A percentile compares a stretch with the other conserved stretches of the same genome.
phyloP scores from a whole-genome alignment of 305 asterid species.

The Vinca major region DNA sequence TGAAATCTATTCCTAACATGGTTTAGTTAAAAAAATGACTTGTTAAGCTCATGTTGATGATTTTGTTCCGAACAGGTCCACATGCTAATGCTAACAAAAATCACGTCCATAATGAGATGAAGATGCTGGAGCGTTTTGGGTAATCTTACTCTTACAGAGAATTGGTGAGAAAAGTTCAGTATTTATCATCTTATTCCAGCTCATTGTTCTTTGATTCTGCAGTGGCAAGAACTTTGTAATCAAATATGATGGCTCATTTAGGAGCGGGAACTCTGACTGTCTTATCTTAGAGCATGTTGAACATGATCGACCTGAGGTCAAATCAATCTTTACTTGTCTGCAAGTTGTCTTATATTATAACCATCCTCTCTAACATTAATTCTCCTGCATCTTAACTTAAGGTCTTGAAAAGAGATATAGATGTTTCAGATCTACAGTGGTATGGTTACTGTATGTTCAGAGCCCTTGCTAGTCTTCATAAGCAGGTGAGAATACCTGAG shows the following conservation, averaged over 20 bases:
- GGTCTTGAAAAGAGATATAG: conserved; percentile 67
- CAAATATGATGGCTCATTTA: conserved; percentile 67
- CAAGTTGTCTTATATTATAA: conserved; percentile 8
- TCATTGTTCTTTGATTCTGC: conserved; percentile 11
- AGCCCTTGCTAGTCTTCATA: conserved; percentile 88
- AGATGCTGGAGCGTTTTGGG: conserved; percentile 92
- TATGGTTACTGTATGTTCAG: conserved; percentile 80
- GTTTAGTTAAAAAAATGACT: neutral
- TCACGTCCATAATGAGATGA: conserved; percentile 71
- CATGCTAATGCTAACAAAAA: conserved; percentile 66
- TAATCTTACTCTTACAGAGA: conserved; percentile 24
- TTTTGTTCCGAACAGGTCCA: conserved; percentile 54
- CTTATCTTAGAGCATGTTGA: conserved; percentile 76
- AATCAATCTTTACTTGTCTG: conserved; percentile 16
- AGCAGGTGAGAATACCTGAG: conserved; percentile 48
- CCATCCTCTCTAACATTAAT: conserved; percentile 12
- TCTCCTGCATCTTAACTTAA: conserved; percentile 32
- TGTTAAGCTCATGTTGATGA: neutral
- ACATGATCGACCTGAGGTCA: conserved; percentile 95
- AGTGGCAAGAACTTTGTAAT: conserved; percentile 85
- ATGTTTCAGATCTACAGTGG: conserved; percentile 62
- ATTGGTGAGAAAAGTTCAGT: neutral
- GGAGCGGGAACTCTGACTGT: conserved; percentile 54
- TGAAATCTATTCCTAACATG: neutral
- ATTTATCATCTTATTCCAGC: conserved; percentile 3